Base-by-base conservation (phyloP, 2,329 filamentous ascomycete species). In the Trichoderma pleuroti region DNA sequence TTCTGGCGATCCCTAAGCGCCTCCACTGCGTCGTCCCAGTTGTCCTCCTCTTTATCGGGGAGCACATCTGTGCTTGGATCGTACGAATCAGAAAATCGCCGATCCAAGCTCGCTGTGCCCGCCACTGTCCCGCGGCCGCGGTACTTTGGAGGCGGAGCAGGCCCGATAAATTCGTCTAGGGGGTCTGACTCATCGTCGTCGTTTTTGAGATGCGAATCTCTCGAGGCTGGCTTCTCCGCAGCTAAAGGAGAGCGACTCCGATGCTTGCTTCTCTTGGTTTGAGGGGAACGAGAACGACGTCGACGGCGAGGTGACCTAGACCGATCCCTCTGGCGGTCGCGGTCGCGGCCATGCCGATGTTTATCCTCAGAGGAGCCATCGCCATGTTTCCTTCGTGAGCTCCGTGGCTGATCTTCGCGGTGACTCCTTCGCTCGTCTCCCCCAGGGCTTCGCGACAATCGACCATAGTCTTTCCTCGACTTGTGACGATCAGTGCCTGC, bases 11-110 rank as follows among this genome's bases (percentile, higher is more conserved):
- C 93, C 49, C 91, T 87, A 70, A 93, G 85, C 5, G 91, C 90
- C 80, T 97, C 93, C 1, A 96, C 84, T 1, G 92, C 90, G 75
- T 93, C 88, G 57, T 93, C 92, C 94, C 93, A 97, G 72, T 93
- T 89, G 10, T 82, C 81, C 72, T 86, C 85, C 49, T 85, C 81
- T 4, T 60, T 32, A 4, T 60, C 70, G 6, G 52, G 66, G 16
- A 62, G 21, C 8, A 91, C 80, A 75, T 92, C 88, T n/a, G 82
- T 78, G 8, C 80, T 85, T 0, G 87, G 86, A 71, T 89, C 84
- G 74, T 91, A 91, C 63, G 84, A 86, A 1, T 88, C 83, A 1
- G 91, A 90, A 79, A 98, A 98, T 66, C 92, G 92, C 28, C 87
- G 84, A 77, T 98, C 94, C 74, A 98, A 97, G 11, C 87, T 89